These are phyloP conservation scores for Penicillium argentinense DNA, from an alignment of 495 filamentous ascomycete genomes.

Conservation along the genomic window DNA sequence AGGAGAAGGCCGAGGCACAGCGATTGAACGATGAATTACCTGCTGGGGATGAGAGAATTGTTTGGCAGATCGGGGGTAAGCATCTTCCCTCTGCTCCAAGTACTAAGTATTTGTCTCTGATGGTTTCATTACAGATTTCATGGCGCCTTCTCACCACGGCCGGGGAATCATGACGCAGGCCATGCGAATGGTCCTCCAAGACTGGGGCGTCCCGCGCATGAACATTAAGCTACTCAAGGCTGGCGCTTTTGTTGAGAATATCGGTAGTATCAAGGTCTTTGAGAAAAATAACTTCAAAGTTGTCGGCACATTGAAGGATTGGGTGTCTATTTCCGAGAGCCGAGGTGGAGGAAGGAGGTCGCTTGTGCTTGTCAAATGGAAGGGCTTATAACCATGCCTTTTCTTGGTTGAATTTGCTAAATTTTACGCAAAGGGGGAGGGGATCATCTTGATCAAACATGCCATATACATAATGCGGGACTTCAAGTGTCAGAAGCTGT, in stretches of 20 bases:
- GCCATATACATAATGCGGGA: too few relatives aligned
- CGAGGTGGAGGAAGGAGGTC: constrained; percentile 21
- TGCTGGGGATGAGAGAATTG: constrained; percentile 18
- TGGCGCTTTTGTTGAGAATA: constrained; percentile 20
- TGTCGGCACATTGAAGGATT: constrained; percentile 15
- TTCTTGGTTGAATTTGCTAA: too few relatives aligned
- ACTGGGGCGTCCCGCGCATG: constrained; percentile 30
- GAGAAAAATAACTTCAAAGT: constrained; percentile 25
- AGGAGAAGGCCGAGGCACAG: constrained; percentile 15
- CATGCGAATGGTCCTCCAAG: constrained; percentile 15
- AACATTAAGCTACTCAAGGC: constrained; percentile 19
- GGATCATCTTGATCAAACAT: too few relatives aligned
- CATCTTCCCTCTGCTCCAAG: neutral
- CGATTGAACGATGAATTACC: constrained; percentile 16
- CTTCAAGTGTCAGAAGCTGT: too few relatives aligned
- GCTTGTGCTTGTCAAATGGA: constrained; percentile 10
- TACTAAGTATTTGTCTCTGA: too few relatives aligned
- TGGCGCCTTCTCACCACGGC: constrained; percentile 22
- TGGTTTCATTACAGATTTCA: constrained; percentile 16
- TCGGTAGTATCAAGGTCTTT: constrained; percentile 24
- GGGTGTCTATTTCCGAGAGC: constrained; percentile 9
- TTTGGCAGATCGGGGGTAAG: constrained; percentile 26
- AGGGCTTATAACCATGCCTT: too few relatives aligned
- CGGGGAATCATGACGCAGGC: constrained; percentile 29
- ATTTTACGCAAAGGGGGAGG: too few relatives aligned